Evolutionary conservation across 805 yeast genomes (phyloP).

Genomic region (Cyberlindnera mycetangii): DNA sequence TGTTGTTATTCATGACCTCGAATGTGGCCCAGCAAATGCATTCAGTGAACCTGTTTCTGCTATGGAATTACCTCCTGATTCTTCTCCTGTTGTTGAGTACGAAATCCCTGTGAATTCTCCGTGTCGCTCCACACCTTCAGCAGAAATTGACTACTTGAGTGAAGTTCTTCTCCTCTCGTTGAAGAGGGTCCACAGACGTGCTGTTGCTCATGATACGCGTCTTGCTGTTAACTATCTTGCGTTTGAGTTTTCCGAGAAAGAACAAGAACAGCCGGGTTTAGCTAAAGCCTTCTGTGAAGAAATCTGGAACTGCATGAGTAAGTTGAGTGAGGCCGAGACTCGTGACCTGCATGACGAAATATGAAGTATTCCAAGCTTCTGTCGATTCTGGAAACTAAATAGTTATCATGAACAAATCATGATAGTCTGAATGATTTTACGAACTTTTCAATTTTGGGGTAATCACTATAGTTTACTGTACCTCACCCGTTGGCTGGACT

Average conservation of each 20-base stretch:
- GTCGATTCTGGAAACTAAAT: neutral
- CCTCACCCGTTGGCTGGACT: too few relatives aligned
- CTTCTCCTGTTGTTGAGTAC: neutral
- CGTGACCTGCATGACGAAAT: neutral
- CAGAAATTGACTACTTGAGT: slow-evolving; percentile 34
- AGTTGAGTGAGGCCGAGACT: slow-evolving; percentile 12
- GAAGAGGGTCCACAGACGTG: slow-evolving; percentile 47
- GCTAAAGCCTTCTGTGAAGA: slow-evolving; percentile 68
- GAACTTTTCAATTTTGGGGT: neutral
- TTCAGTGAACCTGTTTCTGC: too few relatives aligned
- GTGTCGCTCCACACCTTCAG: neutral
- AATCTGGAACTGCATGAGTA: slow-evolving; percentile 38
- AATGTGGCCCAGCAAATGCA: neutral
- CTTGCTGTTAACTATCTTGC: slow-evolving; percentile 42
- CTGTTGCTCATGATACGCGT: slow-evolving; percentile 47
- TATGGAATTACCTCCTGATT: neutral
- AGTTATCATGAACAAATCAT: neutral
- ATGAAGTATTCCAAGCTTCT: too few relatives aligned
- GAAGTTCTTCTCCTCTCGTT: slow-evolving; percentile 45
- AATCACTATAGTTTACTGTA: neutral
- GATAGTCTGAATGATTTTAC: neutral
- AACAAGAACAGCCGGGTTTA: slow-evolving; percentile 57
- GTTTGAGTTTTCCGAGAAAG: slow-evolving; percentile 41
- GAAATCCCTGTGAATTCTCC: neutral
- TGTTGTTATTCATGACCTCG: slow-evolving; percentile 3